A percentile compares a stretch with the other conserved stretches of the same genome.
These are phyloP conservation scores for Didymella segeticola DNA, from an alignment of 2,329 filamentous ascomycete genomes.

Conservation along the genomic window DNA sequence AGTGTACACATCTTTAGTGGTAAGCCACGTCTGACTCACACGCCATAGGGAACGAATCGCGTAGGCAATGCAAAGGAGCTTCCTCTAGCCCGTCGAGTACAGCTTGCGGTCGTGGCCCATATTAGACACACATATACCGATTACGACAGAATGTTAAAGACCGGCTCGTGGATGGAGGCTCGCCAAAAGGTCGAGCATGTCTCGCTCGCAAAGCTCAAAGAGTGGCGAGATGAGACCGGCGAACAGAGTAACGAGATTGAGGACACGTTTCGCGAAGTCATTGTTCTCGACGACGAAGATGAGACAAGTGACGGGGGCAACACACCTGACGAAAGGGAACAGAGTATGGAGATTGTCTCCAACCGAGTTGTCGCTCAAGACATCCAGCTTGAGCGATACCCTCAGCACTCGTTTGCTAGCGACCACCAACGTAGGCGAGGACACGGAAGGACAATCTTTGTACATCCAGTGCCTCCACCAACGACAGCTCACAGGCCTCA, in stretches of 20 bases:
- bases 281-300: constrained; percentile 68
- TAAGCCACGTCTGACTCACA: constrained; percentile 19
- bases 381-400: constrained; percentile 33
- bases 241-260: constrained; percentile 62
- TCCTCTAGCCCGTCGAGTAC: constrained; percentile 62
- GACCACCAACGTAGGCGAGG: constrained; percentile 23
- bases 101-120: constrained; percentile 67
- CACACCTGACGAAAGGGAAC: constrained; percentile 35
- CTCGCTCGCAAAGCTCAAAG: constrained; percentile 63
- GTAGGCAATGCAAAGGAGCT: constrained; percentile 65
- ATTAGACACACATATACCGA: constrained; percentile 68
- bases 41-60: constrained; percentile 58
- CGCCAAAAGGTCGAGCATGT: constrained; percentile 62
- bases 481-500: constrained; percentile 9
- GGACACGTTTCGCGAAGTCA: constrained; percentile 68
- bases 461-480: constrained; percentile 24
- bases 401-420: constrained; percentile 23
- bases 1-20: neutral
- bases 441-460: constrained; percentile 34
- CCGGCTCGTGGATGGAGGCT: constrained; percentile 61
- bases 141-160: constrained; percentile 65
- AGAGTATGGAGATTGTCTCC: constrained; percentile 43
- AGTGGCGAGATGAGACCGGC: constrained; percentile 66
- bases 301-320: constrained; percentile 45
- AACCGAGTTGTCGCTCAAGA: constrained; percentile 43